Conservation (phyloP, 805 yeast genomes). For the Kuraishia cidri region DNA sequence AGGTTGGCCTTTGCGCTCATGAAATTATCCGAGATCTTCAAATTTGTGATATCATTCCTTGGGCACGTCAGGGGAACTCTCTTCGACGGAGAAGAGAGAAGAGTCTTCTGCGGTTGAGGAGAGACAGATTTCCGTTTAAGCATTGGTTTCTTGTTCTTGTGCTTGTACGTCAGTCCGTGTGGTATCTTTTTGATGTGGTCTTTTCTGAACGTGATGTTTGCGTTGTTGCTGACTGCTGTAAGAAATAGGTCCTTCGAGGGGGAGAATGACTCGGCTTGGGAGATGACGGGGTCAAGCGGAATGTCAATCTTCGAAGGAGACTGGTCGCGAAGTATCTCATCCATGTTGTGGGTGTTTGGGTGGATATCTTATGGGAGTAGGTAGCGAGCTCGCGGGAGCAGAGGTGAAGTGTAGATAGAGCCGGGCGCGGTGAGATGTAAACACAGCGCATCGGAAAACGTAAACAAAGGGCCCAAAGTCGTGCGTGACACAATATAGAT, state of each 20-base stretch:
- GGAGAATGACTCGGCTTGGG: constrained; percentile 2
- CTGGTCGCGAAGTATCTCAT: no score
- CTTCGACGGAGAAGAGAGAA: constrained; percentile 3
- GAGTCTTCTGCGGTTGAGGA: constrained; percentile 1
- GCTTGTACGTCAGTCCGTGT: constrained; percentile 36
- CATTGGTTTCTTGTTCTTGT: constrained; percentile 12
- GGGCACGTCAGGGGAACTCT: constrained; percentile 22
- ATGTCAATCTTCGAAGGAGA: not conserved
- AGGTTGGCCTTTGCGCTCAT: not conserved
- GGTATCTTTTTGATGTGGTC: constrained; percentile 22
- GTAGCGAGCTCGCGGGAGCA: no score
- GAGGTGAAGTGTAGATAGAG: no score
- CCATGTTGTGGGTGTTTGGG: no score
- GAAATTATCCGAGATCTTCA: not conserved
- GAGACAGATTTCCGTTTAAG: constrained; percentile 3
- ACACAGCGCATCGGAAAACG: no score
- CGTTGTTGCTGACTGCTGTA: not conserved
- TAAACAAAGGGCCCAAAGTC: no score
- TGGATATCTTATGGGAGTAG: no score
- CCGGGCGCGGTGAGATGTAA: no score
- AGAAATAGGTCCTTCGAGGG: constrained; percentile 2
- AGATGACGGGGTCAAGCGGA: constrained; percentile 1
- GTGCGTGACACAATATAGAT: no score
- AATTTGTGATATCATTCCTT: constrained; percentile 10
- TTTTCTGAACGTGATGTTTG: constrained; percentile 2